Evolutionary conservation across 2,329 filamentous ascomycete species (phyloP).

Genomic region (Hypoxylon rubiginosum): DNA sequence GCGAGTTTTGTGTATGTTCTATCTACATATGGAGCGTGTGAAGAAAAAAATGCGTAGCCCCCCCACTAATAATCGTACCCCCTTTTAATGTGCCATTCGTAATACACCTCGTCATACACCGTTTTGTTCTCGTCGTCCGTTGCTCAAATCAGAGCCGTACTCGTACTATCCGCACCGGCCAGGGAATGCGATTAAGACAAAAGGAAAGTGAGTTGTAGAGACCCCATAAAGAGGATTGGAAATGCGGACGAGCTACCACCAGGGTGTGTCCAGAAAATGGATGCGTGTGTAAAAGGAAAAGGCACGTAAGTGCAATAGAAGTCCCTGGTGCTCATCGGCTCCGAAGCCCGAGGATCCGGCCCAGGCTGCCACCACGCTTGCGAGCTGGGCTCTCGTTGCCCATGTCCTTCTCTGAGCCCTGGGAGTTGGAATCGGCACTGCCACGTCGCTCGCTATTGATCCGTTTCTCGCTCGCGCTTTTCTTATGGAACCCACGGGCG

Average conservation of each 20-base stretch:
- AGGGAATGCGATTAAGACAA: constrained; percentile 22
- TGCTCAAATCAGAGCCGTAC: constrained; percentile 20
- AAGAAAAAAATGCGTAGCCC: constrained; percentile 13
- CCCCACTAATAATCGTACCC: constrained; percentile 10
- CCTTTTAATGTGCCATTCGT: constrained; percentile 12
- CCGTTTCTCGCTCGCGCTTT: constrained; percentile 49
- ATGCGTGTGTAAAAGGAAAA: not conserved
- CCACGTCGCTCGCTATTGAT: constrained; percentile 15
- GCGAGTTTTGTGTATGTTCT: constrained; percentile 35
- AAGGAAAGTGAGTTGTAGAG: constrained; percentile 13
- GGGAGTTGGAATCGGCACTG: constrained; percentile 21
- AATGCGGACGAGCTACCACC: constrained; percentile 12
- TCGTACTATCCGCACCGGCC: constrained; percentile 21
- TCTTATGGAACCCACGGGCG: constrained; percentile 60
- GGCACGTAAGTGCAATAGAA: not conserved
- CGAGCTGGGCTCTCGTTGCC: constrained; percentile 26
- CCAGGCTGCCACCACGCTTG: constrained; percentile 49
- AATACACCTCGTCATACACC: constrained; percentile 27
- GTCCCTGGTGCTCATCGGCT: constrained; percentile 27
- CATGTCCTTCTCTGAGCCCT: constrained; percentile 26
- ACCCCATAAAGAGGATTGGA: constrained; percentile 3
- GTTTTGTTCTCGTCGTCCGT: constrained; percentile 22
- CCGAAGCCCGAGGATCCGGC: constrained; percentile 48
- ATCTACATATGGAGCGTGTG: constrained; percentile 26
- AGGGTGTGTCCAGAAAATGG: constrained; percentile 1